Conservation (phyloP, 2,329 filamentous ascomycete genomes). For the Talaromyces sp. region DNA sequence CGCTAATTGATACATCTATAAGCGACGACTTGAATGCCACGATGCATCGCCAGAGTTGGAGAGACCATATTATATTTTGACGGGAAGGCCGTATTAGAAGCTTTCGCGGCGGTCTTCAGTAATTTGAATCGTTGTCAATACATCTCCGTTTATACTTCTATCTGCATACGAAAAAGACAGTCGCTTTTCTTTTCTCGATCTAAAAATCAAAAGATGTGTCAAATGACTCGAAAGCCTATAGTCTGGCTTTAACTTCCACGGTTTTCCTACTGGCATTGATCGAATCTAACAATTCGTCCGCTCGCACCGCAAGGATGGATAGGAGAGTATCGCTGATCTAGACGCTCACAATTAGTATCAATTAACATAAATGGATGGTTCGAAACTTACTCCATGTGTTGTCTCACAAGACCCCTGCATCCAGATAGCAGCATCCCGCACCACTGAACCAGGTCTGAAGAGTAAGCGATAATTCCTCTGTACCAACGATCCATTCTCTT, state of each 20-base stretch:
- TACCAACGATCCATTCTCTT: conserved; percentile 1
- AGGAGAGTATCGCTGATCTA: conserved; percentile 21
- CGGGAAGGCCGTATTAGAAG: neutral
- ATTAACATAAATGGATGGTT: neutral
- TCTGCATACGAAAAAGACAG: neutral
- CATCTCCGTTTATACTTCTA: neutral
- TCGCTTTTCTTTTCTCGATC: neutral
- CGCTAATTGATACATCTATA: no score
- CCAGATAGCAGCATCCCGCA: conserved; percentile 16
- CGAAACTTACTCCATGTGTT: conserved; percentile 17
- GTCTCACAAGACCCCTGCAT: conserved; percentile 20
- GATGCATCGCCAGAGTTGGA: no score
- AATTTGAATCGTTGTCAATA: neutral
- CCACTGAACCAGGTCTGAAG: conserved; percentile 15
- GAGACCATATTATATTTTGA: no score
- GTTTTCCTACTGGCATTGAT: conserved; percentile 22
- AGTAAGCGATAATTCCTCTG: conserved; percentile 19
- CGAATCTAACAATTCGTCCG: conserved; percentile 24
- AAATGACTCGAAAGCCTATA: conserved; percentile 9
- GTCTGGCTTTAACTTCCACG: conserved; percentile 19
- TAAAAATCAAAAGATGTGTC: neutral
- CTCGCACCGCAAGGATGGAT: conserved; percentile 21
- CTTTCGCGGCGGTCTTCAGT: neutral
- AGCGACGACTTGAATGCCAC: no score
- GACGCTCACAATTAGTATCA: neutral